Evolutionary conservation across 495 filamentous ascomycete species (phyloP).

Genomic region (Aspergillus cristatus): DNA sequence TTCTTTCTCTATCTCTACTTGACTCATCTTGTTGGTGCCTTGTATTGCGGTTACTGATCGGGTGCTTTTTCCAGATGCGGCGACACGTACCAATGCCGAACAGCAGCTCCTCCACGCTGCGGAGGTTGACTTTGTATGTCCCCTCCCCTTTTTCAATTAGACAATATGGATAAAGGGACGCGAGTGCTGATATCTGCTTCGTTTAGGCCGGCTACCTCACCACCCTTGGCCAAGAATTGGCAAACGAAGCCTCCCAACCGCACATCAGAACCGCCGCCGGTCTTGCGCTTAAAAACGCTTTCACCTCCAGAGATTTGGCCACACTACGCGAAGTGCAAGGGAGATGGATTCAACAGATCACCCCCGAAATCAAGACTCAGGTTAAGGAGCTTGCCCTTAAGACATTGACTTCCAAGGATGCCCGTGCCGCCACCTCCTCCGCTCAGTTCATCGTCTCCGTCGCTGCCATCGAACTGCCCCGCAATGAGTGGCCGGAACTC

Average conservation of each 20-base stretch:
- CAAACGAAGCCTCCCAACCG: conserved; percentile 74
- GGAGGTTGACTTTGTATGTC: conserved; percentile 87
- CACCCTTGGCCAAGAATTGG: conserved; percentile 84
- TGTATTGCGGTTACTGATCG: conserved; percentile 18
- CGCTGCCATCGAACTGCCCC: conserved; percentile 87
- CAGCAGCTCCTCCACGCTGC: conserved; percentile 88
- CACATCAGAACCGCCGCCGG: conserved; percentile 87
- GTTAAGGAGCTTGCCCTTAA: conserved; percentile 84
- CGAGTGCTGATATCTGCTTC: conserved; percentile 12
- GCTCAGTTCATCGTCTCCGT: conserved; percentile 94
- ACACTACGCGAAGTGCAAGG: conserved; percentile 79
- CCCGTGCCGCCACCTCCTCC: conserved; percentile 75
- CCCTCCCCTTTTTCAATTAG: conserved; percentile 2
- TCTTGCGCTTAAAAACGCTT: conserved; percentile 94
- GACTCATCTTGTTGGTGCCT: no score
- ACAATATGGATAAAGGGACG: conserved; percentile 1
- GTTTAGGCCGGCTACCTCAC: conserved; percentile 76
- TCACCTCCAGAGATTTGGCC: conserved; percentile 80
- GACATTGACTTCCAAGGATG: conserved; percentile 67
- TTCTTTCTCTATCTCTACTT: conserved; percentile 5
- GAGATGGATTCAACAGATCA: conserved; percentile 81
- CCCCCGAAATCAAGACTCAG: conserved; percentile 64
- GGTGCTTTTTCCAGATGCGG: conserved; percentile 57
- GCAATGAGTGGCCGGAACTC: conserved; percentile 90
- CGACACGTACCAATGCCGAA: conserved; percentile 81